Evolutionary conservation across 257 asterid genomes (phyloP).

Genomic region (Ajuga chamaepitys): DNA sequence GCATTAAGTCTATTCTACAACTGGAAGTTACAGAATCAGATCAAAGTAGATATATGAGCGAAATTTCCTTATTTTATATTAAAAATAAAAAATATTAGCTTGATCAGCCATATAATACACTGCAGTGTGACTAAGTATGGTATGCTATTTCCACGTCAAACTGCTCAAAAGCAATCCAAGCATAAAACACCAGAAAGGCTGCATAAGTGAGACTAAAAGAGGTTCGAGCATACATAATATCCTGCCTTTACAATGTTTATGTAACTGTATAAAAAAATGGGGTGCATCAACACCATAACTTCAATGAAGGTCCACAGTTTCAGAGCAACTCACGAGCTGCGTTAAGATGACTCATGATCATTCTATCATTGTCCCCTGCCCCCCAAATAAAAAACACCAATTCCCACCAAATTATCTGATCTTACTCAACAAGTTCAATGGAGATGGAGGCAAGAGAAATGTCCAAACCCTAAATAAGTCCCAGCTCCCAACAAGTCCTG

Average conservation of each 20-base stretch:
- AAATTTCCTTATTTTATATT: not conserved
- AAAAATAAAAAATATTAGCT: not conserved
- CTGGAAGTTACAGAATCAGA: constrained; percentile 1
- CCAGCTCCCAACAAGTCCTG: not conserved
- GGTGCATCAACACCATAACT: not conserved
- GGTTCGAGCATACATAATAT: not conserved
- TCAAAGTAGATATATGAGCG: not conserved
- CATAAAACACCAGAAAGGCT: not conserved
- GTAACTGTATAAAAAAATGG: not conserved
- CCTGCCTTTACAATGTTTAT: not conserved
- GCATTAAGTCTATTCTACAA: not conserved
- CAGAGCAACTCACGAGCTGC: not conserved
- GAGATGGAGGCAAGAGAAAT: not conserved
- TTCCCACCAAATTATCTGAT: not conserved
- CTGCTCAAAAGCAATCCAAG: not conserved
- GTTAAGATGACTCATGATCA: not conserved
- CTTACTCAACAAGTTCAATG: not conserved
- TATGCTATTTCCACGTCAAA: not conserved
- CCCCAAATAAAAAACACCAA: not conserved
- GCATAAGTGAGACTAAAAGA: not conserved
- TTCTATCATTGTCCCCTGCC: not conserved
- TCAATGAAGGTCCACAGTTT: not conserved
- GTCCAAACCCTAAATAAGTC: not conserved
- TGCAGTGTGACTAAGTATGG: not conserved
- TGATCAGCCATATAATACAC: not conserved